Evolutionary conservation across 306 rosid genomes (phyloP).

Genomic region (Acacia confusa): DNA sequence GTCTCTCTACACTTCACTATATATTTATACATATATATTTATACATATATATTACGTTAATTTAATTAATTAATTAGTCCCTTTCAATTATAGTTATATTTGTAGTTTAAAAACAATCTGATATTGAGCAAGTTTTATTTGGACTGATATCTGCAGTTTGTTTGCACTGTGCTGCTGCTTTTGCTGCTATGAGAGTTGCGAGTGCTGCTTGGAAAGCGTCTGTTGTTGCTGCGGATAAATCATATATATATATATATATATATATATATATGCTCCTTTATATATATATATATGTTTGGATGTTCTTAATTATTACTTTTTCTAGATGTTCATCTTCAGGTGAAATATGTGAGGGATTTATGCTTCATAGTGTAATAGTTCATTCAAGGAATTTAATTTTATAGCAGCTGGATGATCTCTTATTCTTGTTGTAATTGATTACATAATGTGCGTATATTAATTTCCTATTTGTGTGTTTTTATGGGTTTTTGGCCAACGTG

Average conservation of each 20-base stretch:
- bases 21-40: not conserved
- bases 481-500: no score
- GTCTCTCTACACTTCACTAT: slow-evolving; percentile 27
- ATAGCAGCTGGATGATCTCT: not conserved
- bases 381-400: not conserved
- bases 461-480: not conserved
- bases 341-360: not conserved
- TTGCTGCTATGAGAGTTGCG: slow-evolving; percentile 54
- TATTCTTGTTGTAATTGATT: not conserved
- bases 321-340: not conserved
- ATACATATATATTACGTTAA: no score
- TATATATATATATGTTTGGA: not conserved
- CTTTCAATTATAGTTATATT: not conserved
- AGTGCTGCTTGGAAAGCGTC: slow-evolving; percentile 46
- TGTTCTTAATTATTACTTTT: not conserved
- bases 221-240: slow-evolving; percentile 55
- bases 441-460: no score
- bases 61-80: not conserved
- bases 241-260: no score
- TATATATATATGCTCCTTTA: no score
- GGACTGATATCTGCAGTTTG: slow-evolving; percentile 35
- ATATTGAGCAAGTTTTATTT: not conserved
- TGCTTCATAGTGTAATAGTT: not conserved
- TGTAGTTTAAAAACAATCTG: not conserved
- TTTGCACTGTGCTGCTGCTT: slow-evolving; percentile 58